A percentile compares a stretch with the other conserved stretches of the same genome.
These are phyloP conservation scores for Ogataea methanolica DNA, from an alignment of 805 yeast genomes.

Conservation along the genomic window DNA sequence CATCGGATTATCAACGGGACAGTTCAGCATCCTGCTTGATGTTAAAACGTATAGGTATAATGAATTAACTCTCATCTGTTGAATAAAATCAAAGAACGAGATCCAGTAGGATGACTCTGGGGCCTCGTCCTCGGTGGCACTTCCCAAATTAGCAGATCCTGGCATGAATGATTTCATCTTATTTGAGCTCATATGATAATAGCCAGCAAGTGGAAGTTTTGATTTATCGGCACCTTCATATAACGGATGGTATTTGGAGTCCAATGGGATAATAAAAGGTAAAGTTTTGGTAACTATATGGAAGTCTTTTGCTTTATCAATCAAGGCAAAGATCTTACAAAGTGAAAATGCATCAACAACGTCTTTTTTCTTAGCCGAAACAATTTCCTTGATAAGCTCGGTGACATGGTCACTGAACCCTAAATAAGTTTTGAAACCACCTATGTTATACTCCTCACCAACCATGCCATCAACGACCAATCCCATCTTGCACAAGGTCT, in stretches of 20 bases:
- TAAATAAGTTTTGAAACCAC: slow-evolving; percentile 23
- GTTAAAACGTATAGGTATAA: slow-evolving; percentile 32
- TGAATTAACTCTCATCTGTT: slow-evolving; percentile 31
- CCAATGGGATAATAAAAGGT: slow-evolving; percentile 21
- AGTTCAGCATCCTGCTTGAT: slow-evolving; percentile 21
- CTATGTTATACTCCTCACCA: slow-evolving; percentile 9
- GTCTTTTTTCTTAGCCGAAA: slow-evolving; percentile 9
- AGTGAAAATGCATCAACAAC: slow-evolving; percentile 11
- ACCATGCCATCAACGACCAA: slow-evolving; percentile 20
- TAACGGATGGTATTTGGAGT: slow-evolving; percentile 26
- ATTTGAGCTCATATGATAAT: slow-evolving; percentile 17
- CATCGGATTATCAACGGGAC: slow-evolving; percentile 5
- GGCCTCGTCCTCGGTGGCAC: not conserved
- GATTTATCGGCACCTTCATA: slow-evolving; percentile 23
- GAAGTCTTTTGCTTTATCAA: slow-evolving; percentile 21
- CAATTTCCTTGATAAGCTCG: slow-evolving; percentile 20
- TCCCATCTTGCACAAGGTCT: slow-evolving; percentile 21
- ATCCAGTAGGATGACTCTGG: slow-evolving; percentile 19
- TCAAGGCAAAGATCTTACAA: slow-evolving; percentile 16
- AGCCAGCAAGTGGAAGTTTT: slow-evolving; percentile 15
- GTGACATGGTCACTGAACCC: slow-evolving; percentile 27
- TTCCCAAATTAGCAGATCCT: not conserved
- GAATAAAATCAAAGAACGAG: slow-evolving; percentile 26
- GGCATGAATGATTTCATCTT: slow-evolving; percentile 8
- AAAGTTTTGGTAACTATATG: slow-evolving; percentile 17